Conservation (phyloP, 805 yeast species). For the Diddensiella santjacobensis region DNA sequence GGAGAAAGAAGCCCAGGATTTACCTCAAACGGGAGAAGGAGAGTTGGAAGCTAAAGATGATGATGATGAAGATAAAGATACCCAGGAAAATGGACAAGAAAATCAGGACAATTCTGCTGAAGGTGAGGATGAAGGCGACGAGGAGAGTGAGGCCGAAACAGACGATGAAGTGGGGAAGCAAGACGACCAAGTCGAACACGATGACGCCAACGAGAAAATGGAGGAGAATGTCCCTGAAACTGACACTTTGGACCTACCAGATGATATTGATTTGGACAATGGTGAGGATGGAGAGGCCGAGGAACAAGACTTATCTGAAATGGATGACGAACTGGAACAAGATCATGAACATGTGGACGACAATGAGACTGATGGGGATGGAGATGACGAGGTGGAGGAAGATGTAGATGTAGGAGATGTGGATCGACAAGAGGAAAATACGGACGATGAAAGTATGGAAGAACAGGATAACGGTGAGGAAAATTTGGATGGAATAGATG, state of each 20-base stretch:
- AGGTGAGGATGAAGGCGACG: constrained; percentile 40
- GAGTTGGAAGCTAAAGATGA: constrained; percentile 31
- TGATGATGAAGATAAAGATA: constrained; percentile 25
- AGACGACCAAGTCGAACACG: constrained; percentile 75
- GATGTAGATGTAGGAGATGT: constrained; percentile 20
- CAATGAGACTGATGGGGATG: constrained; percentile 30
- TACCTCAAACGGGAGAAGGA: constrained; percentile 44
- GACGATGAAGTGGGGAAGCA: constrained; percentile 66
- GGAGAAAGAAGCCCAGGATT: constrained; percentile 78
- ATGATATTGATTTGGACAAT: constrained; percentile 84
- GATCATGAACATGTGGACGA: constrained; percentile 32
- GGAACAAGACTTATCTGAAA: constrained; percentile 41
- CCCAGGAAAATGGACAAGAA: constrained; percentile 32
- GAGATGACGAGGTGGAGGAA: constrained; percentile 24
- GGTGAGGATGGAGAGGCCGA: constrained; percentile 57
- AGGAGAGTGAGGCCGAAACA: constrained; percentile 50
- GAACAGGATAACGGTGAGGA: constrained; percentile 30
- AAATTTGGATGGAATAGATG: constrained; percentile 34
- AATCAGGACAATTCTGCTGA: constrained; percentile 36
- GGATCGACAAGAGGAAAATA: constrained; percentile 23
- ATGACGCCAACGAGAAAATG: constrained; percentile 64
- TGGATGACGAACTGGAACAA: constrained; percentile 33
- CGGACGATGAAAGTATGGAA: constrained; percentile 27
- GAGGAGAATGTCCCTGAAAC: constrained; percentile 76
- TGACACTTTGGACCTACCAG: constrained; percentile 87